These are phyloP conservation scores for Thielaviopsis ethacetica DNA, from an alignment of 2,329 filamentous ascomycete genomes.

Conservation along the genomic window DNA sequence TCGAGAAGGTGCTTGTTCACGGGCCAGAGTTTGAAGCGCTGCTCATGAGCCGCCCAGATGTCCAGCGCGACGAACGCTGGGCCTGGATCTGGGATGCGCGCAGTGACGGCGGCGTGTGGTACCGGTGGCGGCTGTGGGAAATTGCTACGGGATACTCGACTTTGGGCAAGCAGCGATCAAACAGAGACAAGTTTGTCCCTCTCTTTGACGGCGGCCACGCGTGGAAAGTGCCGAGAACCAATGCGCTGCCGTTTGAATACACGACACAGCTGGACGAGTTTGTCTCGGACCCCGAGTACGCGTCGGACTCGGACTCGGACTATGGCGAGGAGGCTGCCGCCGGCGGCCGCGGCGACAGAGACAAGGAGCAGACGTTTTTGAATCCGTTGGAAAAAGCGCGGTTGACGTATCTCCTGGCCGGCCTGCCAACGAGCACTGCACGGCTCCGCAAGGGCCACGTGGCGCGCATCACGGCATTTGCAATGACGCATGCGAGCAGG, in stretches of 20 bases:
- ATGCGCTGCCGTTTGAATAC: conserved; percentile 62
- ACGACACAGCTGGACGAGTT: conserved; percentile 62
- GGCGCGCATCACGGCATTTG: conserved; percentile 72
- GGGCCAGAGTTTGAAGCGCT: conserved; percentile 82
- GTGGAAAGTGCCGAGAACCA: conserved; percentile 60
- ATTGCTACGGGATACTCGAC: conserved; percentile 46
- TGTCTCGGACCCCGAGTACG: conserved; percentile 68
- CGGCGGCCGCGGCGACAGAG: conserved; percentile 32
- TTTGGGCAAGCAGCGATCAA: background rate
- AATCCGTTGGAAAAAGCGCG: conserved; percentile 74
- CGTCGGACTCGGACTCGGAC: conserved; percentile 47
- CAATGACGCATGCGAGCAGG: conserved; percentile 68
- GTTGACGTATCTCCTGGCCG: conserved; percentile 66
- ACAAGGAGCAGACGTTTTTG: conserved; percentile 46
- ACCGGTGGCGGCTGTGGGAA: conserved; percentile 83
- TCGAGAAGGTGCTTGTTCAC: conserved; percentile 63
- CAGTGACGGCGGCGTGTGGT: conserved; percentile 70
- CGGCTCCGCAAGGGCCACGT: conserved; percentile 72
- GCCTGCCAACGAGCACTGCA: conserved; percentile 59
- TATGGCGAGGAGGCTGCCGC: conserved; percentile 54
- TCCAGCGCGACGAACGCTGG: conserved; percentile 79
- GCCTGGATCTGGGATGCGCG: conserved; percentile 85
- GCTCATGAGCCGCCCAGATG: conserved; percentile 70
- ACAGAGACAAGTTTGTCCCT: conserved; percentile 32
- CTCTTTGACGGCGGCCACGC: conserved; percentile 62